Base-by-base conservation (phyloP, 2,329 filamentous ascomycete species). In the Aspergillus udagawae region DNA sequence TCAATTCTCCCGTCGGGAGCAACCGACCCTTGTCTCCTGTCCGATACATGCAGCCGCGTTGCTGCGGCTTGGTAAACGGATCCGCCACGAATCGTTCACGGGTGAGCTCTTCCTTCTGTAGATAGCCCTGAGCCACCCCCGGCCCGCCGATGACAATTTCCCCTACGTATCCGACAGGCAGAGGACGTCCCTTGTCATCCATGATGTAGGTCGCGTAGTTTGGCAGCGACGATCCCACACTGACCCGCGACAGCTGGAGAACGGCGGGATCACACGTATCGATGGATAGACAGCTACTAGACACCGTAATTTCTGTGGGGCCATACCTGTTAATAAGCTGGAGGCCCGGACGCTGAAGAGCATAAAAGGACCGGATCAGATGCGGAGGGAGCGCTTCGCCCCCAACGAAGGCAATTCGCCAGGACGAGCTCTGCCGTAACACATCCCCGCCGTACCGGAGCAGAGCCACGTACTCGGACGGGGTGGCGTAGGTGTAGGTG, bases 391-490 rank as follows among this genome's bases (percentile, higher is more conserved):
- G 14, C 2, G 14, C 20, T 29, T 57, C 57, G 2, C 58, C 58
- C 9, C 20, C n/a, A 10, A 25, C 29, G 14, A 35, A 38, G 21
- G 51, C 58, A 3, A 52, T 17, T 3, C 27, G 38, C 54, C 55
- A 57, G 41, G 23, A 25, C 8, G 5, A 21, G 41, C 10, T 60
- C 1, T 51, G 17, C n/a, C 10, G 42, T 6, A 68, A 25, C 1
- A 52, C 17, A 7, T 44, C 35, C 8, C 50, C 27, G 4, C 62
- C 65, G 35, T 62, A 49, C 8, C 56, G 61, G 2, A 65, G 20
- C 64, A 59, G 62, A 4, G 49, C 41, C 0, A 58, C 54, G 45
- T 65, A 63, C 28, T 68, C 65, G 0, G 64, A 64, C 20, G 63
- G 63, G 0, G 63, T 66, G n/a, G 59, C 63, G 17, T 61, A 38